Conservation (phyloP, 1,284 basidiomycete genomes). For the Ceratobasidium sp. region DNA sequence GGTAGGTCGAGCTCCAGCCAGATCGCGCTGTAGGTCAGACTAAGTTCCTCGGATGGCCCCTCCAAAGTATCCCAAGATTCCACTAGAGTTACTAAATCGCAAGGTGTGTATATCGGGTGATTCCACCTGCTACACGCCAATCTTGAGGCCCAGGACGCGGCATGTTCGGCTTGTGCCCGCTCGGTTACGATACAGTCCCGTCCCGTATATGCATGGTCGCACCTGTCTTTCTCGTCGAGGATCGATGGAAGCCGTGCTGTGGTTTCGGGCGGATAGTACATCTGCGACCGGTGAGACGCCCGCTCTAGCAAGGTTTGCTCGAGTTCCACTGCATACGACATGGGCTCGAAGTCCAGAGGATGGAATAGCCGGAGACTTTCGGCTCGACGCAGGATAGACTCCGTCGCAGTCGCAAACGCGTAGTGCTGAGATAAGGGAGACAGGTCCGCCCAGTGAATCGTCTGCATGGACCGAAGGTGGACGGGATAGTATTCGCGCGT, state of each 20-base stretch:
- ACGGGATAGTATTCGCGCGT: conserved; percentile 59
- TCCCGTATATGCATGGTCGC: neutral
- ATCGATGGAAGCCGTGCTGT: neutral
- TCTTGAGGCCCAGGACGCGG: conserved; percentile 15
- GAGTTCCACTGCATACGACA: neutral
- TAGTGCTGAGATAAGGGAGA: conserved; percentile 56
- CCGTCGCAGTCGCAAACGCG: conserved; percentile 50
- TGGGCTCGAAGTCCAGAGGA: conserved; percentile 6
- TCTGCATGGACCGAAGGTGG: conserved; percentile 60
- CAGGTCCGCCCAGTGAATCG: conserved; percentile 57
- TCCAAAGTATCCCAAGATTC: neutral
- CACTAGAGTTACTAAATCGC: neutral
- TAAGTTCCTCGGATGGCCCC: neutral
- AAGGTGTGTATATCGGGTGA: neutral
- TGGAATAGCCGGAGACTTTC: conserved; percentile 18
- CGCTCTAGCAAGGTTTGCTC: conserved; percentile 16
- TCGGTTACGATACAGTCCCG: neutral
- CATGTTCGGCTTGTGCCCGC: neutral
- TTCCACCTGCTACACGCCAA: neutral
- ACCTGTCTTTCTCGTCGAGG: neutral
- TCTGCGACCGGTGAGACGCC: conserved; percentile 8
- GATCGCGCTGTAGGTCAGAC: conserved; percentile 4
- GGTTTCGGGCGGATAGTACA: conserved; percentile 21
- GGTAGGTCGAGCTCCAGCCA: conserved; percentile 11
- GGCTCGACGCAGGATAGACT: conserved; percentile 19